Evolutionary conservation across 768 basidiomycete species (phyloP).

Genomic region (Termitomyces sp.): DNA sequence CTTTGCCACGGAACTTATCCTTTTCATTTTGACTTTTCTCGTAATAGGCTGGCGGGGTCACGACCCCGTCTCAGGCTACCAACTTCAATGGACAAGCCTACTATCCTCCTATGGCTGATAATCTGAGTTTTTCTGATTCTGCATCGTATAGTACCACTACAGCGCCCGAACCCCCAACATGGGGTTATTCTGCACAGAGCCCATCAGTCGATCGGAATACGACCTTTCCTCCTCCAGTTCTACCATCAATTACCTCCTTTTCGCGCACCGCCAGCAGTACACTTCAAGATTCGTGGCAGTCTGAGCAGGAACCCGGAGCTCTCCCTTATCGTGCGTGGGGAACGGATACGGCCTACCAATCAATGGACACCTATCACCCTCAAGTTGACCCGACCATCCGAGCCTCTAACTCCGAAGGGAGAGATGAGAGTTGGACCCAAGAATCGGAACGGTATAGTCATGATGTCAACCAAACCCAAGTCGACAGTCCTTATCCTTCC

Average conservation of each 20-base stretch:
- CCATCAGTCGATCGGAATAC: constrained; percentile 39
- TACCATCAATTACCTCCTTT: constrained; percentile 51
- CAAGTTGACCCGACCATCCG: constrained; percentile 38
- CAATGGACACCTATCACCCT: constrained; percentile 22
- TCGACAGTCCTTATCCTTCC: constrained; percentile 24
- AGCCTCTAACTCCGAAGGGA: constrained; percentile 28
- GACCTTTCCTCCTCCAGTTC: constrained; percentile 41
- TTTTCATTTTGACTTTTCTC: constrained; percentile 6
- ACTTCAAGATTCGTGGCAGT: constrained; percentile 21
- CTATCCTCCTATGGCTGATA: constrained; percentile 37
- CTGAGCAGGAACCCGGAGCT: constrained; percentile 23
- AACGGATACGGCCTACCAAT: constrained; percentile 30
- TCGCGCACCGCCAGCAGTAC: constrained; percentile 28
- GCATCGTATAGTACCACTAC: constrained; percentile 34
- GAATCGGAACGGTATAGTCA: constrained; percentile 17
- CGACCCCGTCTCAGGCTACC: constrained; percentile 32
- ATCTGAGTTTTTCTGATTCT: constrained; percentile 34
- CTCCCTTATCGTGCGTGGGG: constrained; percentile 50
- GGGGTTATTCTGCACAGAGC: constrained; percentile 46
- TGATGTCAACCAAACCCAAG: constrained; percentile 24
- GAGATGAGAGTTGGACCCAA: constrained; percentile 28
- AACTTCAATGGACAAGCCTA: constrained; percentile 37
- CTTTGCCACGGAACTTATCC: constrained; percentile 2
- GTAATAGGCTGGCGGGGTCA: constrained; percentile 16
- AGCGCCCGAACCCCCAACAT: constrained; percentile 41